A percentile compares a stretch with the other conserved stretches of the same genome.
phyloP scores from a whole-genome alignment of 73 alveolate genomes.

The Blepharisma stoltei region DNA sequence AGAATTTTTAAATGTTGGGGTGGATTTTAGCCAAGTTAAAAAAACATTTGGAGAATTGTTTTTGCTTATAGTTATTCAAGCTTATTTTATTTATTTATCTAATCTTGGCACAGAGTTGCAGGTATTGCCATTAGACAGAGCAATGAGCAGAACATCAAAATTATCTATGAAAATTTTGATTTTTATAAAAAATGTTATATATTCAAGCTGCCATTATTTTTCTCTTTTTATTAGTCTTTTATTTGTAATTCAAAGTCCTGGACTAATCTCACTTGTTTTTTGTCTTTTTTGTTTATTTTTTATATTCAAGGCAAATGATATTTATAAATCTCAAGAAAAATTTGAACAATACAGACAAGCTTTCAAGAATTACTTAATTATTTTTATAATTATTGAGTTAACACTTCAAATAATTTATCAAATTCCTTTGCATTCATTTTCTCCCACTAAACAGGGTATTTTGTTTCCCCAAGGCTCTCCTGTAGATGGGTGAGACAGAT shows the following conservation, averaged over 20 bases:
- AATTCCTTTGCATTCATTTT: neutral
- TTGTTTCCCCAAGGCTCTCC: too few relatives aligned
- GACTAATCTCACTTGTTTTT: conserved; percentile 15
- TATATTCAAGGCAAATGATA: neutral
- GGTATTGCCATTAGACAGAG: too few relatives aligned
- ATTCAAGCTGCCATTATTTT: neutral
- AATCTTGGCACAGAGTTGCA: neutral
- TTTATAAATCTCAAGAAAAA: neutral
- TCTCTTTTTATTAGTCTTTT: neutral
- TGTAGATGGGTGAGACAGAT: too few relatives aligned
- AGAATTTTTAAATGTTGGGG: conserved; percentile 1
- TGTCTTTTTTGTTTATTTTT: conserved; percentile 1
- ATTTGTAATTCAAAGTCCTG: conserved; percentile 3
- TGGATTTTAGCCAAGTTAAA: neutral
- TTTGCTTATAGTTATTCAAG: neutral
- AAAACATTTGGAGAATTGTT: neutral
- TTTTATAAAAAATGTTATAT: neutral
- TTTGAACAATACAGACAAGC: neutral
- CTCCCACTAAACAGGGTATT: too few relatives aligned
- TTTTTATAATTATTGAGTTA: neutral
- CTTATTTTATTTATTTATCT: neutral
- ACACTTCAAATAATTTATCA: neutral
- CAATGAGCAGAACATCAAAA: neutral
- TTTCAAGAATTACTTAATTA: neutral
- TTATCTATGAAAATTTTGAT: neutral